Base-by-base conservation (phyloP, 2,329 filamentous ascomycete species). In the Penicillium griseofulvum region DNA sequence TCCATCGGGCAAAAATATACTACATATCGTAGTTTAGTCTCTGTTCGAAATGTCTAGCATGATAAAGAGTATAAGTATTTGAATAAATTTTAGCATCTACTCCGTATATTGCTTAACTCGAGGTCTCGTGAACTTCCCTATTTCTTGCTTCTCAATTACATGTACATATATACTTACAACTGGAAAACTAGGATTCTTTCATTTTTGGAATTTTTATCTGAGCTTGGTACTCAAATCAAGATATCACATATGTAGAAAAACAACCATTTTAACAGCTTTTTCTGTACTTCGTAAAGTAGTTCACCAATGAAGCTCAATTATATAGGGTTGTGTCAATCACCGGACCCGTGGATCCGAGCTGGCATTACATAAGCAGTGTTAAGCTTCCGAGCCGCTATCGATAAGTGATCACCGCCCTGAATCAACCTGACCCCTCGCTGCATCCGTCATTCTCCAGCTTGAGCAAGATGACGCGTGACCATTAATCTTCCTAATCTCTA, bases 351-450 rank as follows among this genome's bases (percentile, higher is more conserved):
- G 38, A 26, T 22, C 38, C 28, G 8, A 8, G 33, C 3, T 6
- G 46, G 3, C 2, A 14, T 53, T 29, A 53, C 44, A 39, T 53
- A 53, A 53, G 17, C 44, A n/a, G 1, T 16, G 17, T 28, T 19
- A 19, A 44, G 39, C 39, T 45, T 39, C 28, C 8, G 38, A 34
- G 12, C 24, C n/a, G 28, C 11, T 62, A 63, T 62, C 61, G 61
- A 64, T 64, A 64, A 64, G 41, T 33, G 16, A 19, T 45, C 49
- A 62, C 55, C 61, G 61, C 58, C 58, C 16, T 50, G 28, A 37
- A 59, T 57, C 51, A 54, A 55, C 59, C 22, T 41, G 56, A 50
- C 61, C 61, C 61, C 61, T 62, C 61, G 57, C 51, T 54, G 61
- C 58, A 64, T 61, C 54, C 61, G 61, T 62, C 59, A 59, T 52